Evolutionary conservation across 1,284 basidiomycete species (phyloP).

Genomic region (Porphyrellus sp.): DNA sequence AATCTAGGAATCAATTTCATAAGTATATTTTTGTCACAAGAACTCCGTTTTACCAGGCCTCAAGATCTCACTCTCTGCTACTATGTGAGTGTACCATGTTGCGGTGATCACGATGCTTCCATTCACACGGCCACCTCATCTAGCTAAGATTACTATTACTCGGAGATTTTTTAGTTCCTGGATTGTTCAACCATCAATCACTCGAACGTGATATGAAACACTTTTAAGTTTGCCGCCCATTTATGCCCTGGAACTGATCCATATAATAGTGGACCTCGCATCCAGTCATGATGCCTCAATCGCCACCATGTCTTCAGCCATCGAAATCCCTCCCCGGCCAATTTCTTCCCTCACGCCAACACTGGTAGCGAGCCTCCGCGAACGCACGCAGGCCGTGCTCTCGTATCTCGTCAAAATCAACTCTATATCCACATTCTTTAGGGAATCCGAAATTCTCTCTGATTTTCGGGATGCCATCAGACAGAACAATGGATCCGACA

Average conservation of each 20-base stretch:
- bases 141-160: too few relatives aligned
- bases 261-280: neutral
- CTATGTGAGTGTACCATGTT: too few relatives aligned
- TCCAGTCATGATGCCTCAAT: neutral
- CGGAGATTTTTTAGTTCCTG: too few relatives aligned
- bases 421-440: constrained; percentile 18
- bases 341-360: constrained; percentile 13
- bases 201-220: too few relatives aligned
- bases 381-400: constrained; percentile 24
- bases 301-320: constrained; percentile 12
- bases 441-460: constrained; percentile 15
- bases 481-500: neutral
- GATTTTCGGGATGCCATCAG: constrained; percentile 11
- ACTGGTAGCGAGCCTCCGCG: constrained; percentile 17
- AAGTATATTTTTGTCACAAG: too few relatives aligned
- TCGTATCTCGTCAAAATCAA: constrained; percentile 25
- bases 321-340: constrained; percentile 17
- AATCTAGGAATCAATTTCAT: too few relatives aligned
- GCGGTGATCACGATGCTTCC: too few relatives aligned
- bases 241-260: neutral
- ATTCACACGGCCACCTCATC: too few relatives aligned
- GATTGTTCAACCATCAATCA: too few relatives aligned
- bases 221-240: too few relatives aligned
- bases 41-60: too few relatives aligned
- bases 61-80: too few relatives aligned